Percentiles rank a stretch among this genome's conserved stretches.
These are phyloP conservation scores for Saturnispora galanensis DNA, from an alignment of 805 yeast species.

Conservation along the genomic window DNA sequence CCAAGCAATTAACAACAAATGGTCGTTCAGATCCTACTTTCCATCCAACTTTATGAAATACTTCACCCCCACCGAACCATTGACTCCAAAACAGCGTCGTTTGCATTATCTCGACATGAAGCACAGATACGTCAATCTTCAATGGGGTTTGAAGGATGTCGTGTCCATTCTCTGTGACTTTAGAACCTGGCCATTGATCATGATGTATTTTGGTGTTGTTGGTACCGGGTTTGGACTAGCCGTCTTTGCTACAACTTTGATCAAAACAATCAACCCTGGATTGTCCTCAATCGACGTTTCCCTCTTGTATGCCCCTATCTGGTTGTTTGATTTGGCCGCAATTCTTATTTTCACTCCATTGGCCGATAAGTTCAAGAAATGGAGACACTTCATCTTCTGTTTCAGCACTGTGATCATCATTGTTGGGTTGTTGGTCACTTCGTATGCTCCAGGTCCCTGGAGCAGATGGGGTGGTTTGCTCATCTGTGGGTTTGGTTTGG, in stretches of 20 bases:
- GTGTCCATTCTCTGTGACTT: slow-evolving; percentile 45
- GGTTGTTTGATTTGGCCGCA: slow-evolving; percentile 77
- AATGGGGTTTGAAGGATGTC: slow-evolving; percentile 57
- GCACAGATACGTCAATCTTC: slow-evolving; percentile 33
- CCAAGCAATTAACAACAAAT: slow-evolving; percentile 8
- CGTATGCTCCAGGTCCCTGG: slow-evolving; percentile 70
- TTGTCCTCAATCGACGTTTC: slow-evolving; percentile 62
- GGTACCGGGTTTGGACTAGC: slow-evolving; percentile 87
- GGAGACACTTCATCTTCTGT: slow-evolving; percentile 54
- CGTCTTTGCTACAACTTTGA: slow-evolving; percentile 74
- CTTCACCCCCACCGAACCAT: slow-evolving; percentile 32
- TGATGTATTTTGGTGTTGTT: slow-evolving; percentile 90
- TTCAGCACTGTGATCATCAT: slow-evolving; percentile 59
- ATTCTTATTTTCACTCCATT: slow-evolving; percentile 69
- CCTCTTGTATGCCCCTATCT: slow-evolving; percentile 76
- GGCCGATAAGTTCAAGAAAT: slow-evolving; percentile 56
- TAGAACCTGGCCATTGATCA: slow-evolving; percentile 68
- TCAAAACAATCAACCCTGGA: slow-evolving; percentile 51
- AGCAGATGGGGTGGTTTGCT: slow-evolving; percentile 68
- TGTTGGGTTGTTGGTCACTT: slow-evolving; percentile 63
- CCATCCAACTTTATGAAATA: slow-evolving; percentile 14
- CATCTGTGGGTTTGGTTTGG: slow-evolving; percentile 78
- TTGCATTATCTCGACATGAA: slow-evolving; percentile 56
- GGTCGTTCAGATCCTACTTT: slow-evolving; percentile 15
- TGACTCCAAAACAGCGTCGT: slow-evolving; percentile 40